Base-by-base conservation (phyloP, 2,329 filamentous ascomycete species). In the Coleophoma cylindrospora region DNA sequence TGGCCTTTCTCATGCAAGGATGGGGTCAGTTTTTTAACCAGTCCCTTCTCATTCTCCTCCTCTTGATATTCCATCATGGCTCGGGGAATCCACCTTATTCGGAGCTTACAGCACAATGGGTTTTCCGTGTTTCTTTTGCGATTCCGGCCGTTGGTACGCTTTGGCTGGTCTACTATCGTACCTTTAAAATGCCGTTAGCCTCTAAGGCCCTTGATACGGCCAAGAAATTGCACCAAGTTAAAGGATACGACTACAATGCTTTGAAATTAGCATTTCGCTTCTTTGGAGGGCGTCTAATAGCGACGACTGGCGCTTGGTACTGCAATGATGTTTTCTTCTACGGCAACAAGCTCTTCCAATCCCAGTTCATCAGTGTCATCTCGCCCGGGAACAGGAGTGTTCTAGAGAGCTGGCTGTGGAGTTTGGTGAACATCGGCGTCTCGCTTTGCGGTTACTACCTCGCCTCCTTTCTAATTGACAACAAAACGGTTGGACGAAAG, bases 311-410 rank as follows among this genome's bases (percentile, higher is more conserved):
- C 50, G 81, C 84, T 34, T 97, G 92, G 91, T 97, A 92, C 71
- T 89, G 86, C 74, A 97, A 97, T 69, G 92, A 97, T 65, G 87
- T 97, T 58, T 96, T 97, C 79, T 97, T 97, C 77, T 97, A 97
- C 74, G 92, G 92, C 61, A 96, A 96, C 85, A 96, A 96, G 79
- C 85, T 96, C 49, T 96, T 96, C 80, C 91, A 96, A 73, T 81
- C 80, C 55, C 82, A 92, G 66, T 96, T 96, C 73, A 96, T 96
- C 71, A 75, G 74, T 33, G 87, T 94, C 64, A 85, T 96, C 87
- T 84, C 49, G 77, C 83, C 48, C 71, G 79, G 57, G 80, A 82
- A 56, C 71, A 75, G 34, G 52, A 90, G 87, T 9, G 81, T 96
- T 66, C 87, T 96, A 81, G 85, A 84, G 33, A 85, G 79, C 54